A percentile compares a stretch with the other conserved stretches of the same genome.
Conservation (phyloP, 2,329 filamentous ascomycete genomes). For the Myriosclerotinia curreyana region DNA sequence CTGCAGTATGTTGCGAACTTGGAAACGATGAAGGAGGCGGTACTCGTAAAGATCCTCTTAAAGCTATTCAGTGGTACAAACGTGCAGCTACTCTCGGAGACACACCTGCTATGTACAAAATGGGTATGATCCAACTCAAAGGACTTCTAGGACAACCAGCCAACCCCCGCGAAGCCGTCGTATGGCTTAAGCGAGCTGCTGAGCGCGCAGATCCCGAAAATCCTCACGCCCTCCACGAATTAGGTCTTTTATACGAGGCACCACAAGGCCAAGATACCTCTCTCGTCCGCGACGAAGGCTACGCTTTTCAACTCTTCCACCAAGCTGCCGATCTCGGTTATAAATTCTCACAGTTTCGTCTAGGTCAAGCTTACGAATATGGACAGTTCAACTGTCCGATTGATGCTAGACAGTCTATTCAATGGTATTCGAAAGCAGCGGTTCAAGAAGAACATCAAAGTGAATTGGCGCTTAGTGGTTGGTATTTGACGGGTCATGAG, state of each 20-base stretch:
- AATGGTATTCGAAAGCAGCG: slow-evolving; percentile 90
- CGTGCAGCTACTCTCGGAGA: slow-evolving; percentile 87
- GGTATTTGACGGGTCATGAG: slow-evolving; percentile 90
- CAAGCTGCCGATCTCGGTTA: slow-evolving; percentile 87
- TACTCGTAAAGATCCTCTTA: slow-evolving; percentile 83
- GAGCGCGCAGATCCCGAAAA: slow-evolving; percentile 86
- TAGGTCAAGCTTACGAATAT: slow-evolving; percentile 88
- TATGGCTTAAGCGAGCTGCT: slow-evolving; percentile 90
- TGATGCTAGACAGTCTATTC: slow-evolving; percentile 80
- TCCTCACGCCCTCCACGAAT: slow-evolving; percentile 90
- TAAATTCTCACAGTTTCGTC: slow-evolving; percentile 88
- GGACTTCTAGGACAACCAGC: slow-evolving; percentile 83
- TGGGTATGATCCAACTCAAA: slow-evolving; percentile 94
- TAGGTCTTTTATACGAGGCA: slow-evolving; percentile 64
- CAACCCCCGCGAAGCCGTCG: slow-evolving; percentile 81
- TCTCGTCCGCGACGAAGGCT: slow-evolving; percentile 76
- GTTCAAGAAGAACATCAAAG: slow-evolving; percentile 92
- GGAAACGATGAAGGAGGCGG: slow-evolving; percentile 92
- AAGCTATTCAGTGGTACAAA: slow-evolving; percentile 98
- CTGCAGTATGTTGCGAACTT: slow-evolving; percentile 95
- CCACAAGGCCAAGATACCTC: slow-evolving; percentile 55
- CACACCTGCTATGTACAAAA: slow-evolving; percentile 94
- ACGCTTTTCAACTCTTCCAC: slow-evolving; percentile 77
- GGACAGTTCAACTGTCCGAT: slow-evolving; percentile 78
- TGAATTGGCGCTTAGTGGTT: slow-evolving; percentile 80